Evolutionary conservation across 352 stramenopile species (phyloP).

Genomic region (Globisporangium uncinulatum): DNA sequence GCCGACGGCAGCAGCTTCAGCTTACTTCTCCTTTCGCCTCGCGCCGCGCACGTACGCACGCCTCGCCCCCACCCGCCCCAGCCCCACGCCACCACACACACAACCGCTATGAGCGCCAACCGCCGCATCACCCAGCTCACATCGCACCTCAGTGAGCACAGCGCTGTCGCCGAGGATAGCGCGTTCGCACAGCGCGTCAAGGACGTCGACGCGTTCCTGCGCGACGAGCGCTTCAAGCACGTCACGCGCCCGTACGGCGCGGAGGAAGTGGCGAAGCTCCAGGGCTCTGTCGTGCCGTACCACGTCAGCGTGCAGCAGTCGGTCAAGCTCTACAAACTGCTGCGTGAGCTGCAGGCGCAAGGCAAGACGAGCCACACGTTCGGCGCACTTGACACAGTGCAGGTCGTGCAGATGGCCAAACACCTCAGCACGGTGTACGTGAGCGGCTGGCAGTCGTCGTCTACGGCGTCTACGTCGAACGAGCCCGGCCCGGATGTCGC

Average conservation of each 20-base stretch:
- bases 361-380: slow-evolving; percentile 87
- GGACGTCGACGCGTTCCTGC: slow-evolving; percentile 67
- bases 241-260: slow-evolving; percentile 73
- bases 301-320: slow-evolving; percentile 52
- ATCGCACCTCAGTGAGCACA: slow-evolving; percentile 57
- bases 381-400: slow-evolving; percentile 90
- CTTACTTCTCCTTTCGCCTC: slow-evolving; percentile 47
- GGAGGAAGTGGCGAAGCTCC: slow-evolving; percentile 85
- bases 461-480: slow-evolving; percentile 93
- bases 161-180: slow-evolving; percentile 53
- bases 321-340: slow-evolving; percentile 84
- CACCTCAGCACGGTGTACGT: slow-evolving; percentile 96
- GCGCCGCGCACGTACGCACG: slow-evolving; percentile 15
- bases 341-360: slow-evolving; percentile 71
- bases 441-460: slow-evolving; percentile 97
- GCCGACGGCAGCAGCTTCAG: slow-evolving; percentile 6
- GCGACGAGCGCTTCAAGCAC: slow-evolving; percentile 70
- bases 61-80: neutral
- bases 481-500: slow-evolving; percentile 95
- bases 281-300: slow-evolving; percentile 57
- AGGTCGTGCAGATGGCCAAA: slow-evolving; percentile 93
- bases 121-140: slow-evolving; percentile 73
- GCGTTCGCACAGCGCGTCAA: slow-evolving; percentile 60
- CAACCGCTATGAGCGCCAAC: slow-evolving; percentile 45
- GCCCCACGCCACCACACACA: too few species aligned